Base-by-base conservation (phyloP, 1,139 yeast species). In the Pichia terricola region DNA sequence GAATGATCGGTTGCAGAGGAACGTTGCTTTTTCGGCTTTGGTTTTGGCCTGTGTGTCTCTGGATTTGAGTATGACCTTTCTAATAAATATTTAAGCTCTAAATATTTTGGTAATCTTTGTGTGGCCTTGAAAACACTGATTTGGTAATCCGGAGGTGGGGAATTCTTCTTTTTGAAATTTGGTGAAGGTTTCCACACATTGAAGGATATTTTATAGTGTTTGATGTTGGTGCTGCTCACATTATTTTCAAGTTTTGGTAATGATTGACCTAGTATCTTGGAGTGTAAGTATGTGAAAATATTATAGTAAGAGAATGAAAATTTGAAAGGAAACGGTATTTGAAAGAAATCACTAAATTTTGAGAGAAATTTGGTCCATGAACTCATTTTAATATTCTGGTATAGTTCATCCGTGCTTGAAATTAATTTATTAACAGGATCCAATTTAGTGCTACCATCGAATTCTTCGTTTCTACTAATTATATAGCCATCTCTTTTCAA, bases 131-230 rank as follows among this genome's bases (percentile, higher is more conserved):
- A 67, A 0, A 87, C 77, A 3, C 76, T 70, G 1, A 89, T 62
- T 51, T 81, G 87, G 56, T 77, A 89, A 59, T 89, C 91, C 1
- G 96, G 95, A 1, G 58, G 51, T 0, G 86, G 83, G 0, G 89
- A 88, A 31, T 60, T 58, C 38, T 77, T 79, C 56, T 88, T 88
- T 45, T 79, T 79, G 63, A 85, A 89, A 8, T 61, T 63, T 0
- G 81, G 75, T 2, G 72, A 68, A 0, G 97, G 97, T 60, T 85
- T 88, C 96, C 96, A 89, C 1, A 86, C 86, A 54, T 83, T 72
- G 54, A 71, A 88, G 1, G 70, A 63, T 1, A 73, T 57, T 2
- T 38, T 36, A 28, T 45, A 42, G 2, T 39, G n/a, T 27, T 41
- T 40, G 3, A 31, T 11, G 7, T 3, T 16, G 3, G 10, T 31